phyloP scores from a whole-genome alignment of 2,329 filamentous ascomycete species.

The Periconia digitata region DNA sequence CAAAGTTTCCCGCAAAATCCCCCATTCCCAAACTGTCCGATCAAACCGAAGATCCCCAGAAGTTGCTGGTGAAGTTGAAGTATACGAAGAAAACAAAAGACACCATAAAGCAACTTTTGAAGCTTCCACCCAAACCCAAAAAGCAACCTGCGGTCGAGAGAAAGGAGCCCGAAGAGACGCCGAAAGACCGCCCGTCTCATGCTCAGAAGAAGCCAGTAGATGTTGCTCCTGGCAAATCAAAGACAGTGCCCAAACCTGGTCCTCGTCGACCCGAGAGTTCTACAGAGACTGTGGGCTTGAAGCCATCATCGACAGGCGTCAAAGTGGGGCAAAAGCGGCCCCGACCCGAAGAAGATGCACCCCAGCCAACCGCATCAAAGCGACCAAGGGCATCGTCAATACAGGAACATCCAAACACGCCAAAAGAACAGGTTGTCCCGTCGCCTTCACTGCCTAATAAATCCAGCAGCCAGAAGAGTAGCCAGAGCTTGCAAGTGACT shows the following conservation, averaged over 20 bases:
- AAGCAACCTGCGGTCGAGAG: constrained; percentile 15
- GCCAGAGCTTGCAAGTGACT: constrained; percentile 28
- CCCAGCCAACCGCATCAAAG: constrained; percentile 29
- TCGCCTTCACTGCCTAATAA: constrained; percentile 34
- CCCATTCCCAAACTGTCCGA: constrained; percentile 17
- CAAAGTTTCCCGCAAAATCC: constrained; percentile 31
- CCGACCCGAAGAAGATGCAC: constrained; percentile 32
- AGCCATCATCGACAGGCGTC: constrained; percentile 5
- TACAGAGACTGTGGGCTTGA: constrained; percentile 15
- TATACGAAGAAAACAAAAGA: constrained; percentile 51
- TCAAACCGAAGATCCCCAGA: constrained; percentile 14
- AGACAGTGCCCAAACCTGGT: constrained; percentile 27
- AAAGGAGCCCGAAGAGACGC: constrained; percentile 28
- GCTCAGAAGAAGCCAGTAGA: constrained; percentile 23
- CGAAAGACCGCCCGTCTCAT: constrained; percentile 19
- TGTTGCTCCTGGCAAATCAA: constrained; percentile 22
- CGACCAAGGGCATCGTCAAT: constrained; percentile 32
- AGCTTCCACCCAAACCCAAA: constrained; percentile 30
- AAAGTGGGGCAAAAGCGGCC: constrained; percentile 39
- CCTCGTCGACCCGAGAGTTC: constrained; percentile 22
- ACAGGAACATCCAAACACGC: constrained; percentile 37
- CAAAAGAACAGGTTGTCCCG: constrained; percentile 24
- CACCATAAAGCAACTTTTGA: constrained; percentile 47
- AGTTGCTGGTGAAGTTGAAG: constrained; percentile 52
- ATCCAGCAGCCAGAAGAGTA: constrained; percentile 32